phyloP scores from a whole-genome alignment of 164 flowering plant genomes.

The Chimonanthus salicifolius region DNA sequence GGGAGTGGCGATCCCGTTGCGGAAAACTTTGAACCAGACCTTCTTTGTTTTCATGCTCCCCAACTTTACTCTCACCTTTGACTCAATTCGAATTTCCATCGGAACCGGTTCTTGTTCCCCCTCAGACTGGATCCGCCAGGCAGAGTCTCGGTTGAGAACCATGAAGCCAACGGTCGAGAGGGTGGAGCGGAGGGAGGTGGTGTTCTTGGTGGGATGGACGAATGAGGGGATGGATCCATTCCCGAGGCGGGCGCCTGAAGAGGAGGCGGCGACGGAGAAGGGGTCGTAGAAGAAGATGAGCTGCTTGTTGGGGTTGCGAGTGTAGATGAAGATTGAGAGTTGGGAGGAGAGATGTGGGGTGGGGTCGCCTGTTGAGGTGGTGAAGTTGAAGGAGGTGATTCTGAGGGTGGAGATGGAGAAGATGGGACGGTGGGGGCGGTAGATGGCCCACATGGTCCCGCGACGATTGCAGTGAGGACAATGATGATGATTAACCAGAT shows the following conservation, averaged over 20 bases:
- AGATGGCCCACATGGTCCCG: slow-evolving; percentile 48
- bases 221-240: slow-evolving; percentile 49
- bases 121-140: slow-evolving; percentile 18
- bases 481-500: slow-evolving; percentile 46
- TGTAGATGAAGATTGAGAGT: slow-evolving; percentile 38
- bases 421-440: slow-evolving; percentile 71
- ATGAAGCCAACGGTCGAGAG: slow-evolving; percentile 40
- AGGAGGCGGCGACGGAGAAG: slow-evolving; percentile 27
- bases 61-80: slow-evolving; percentile 63
- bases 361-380: slow-evolving; percentile 10
- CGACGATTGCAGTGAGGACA: slow-evolving; percentile 47
- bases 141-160: slow-evolving; percentile 23
- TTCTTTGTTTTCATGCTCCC: slow-evolving; percentile 53
- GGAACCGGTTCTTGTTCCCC: slow-evolving; percentile 36
- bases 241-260: slow-evolving; percentile 34
- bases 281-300: slow-evolving; percentile 48
- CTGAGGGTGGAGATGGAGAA: slow-evolving; percentile 57
- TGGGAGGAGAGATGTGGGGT: slow-evolving; percentile 25
- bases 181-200: slow-evolving; percentile 22
- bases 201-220: slow-evolving; percentile 21
- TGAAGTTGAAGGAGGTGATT: slow-evolving; percentile 55
- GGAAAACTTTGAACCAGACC: slow-evolving; percentile 46
- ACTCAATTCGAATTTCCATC: slow-evolving; percentile 50
- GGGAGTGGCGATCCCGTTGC: slow-evolving; percentile 30
- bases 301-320: slow-evolving; percentile 65